These are phyloP conservation scores for Xerocomus potaroensis DNA, from an alignment of 768 basidiomycete genomes.

Conservation along the genomic window DNA sequence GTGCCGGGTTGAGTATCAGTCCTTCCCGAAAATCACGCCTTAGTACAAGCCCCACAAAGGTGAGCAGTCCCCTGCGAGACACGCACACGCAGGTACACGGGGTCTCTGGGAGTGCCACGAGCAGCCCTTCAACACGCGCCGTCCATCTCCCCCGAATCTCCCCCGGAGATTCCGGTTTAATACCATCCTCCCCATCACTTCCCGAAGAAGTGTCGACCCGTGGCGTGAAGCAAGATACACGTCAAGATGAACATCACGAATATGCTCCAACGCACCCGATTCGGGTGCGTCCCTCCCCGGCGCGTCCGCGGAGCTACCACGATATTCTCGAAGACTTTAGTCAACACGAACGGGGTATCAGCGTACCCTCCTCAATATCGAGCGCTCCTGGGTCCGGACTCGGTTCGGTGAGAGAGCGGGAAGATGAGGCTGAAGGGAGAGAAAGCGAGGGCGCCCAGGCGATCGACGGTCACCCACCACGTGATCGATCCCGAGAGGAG, in stretches of 20 bases:
- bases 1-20: constrained; percentile 14
- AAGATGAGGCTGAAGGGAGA: constrained; percentile 9
- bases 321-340: constrained; percentile 65
- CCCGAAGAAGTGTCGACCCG: not conserved
- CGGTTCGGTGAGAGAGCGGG: constrained; percentile 19
- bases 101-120: constrained; percentile 10
- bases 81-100: constrained; percentile 1
- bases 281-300: constrained; percentile 30
- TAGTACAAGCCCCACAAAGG: constrained; percentile 21
- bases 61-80: constrained; percentile 18
- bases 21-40: constrained; percentile 24
- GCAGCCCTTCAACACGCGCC: constrained; percentile 21
- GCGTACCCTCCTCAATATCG: constrained; percentile 30
- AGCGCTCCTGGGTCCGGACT: constrained; percentile 23
- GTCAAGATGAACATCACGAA: constrained; percentile 4
- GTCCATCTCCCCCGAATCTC: constrained; percentile 22
- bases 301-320: constrained; percentile 59
- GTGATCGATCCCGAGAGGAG: not conserved
- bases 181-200: constrained; percentile 6
- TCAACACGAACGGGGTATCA: constrained; percentile 29
- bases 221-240: not conserved
- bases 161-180: constrained; percentile 10
- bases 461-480: constrained; percentile 1
- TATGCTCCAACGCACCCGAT: constrained; percentile 17
- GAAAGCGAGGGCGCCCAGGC: not conserved